Conservation (phyloP, 768 basidiomycete species). For the Termitomyces sp. region DNA sequence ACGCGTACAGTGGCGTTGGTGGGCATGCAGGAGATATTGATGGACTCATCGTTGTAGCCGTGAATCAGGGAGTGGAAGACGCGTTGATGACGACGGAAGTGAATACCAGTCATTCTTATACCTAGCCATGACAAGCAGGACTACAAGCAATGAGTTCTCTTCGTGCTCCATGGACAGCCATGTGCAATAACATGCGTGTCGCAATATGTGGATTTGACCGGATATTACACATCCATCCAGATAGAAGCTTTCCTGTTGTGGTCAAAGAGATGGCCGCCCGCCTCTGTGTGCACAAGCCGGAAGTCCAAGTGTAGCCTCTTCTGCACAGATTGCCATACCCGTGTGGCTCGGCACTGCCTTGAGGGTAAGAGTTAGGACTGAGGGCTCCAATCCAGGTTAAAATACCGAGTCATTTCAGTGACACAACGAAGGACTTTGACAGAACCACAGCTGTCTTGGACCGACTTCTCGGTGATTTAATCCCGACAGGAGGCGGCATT, state of each 20-base stretch:
- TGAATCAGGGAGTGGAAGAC: background rate
- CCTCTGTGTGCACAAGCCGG: background rate
- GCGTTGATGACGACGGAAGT: background rate
- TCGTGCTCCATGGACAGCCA: slow-evolving; percentile 7
- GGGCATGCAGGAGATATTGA: background rate
- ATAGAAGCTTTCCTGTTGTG: background rate
- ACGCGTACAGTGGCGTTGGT: background rate
- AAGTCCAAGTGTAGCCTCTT: background rate
- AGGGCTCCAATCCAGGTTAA: background rate
- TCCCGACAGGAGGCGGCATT: background rate
- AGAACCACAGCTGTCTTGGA: background rate
- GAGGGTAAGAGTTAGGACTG: background rate
- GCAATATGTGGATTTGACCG: slow-evolving; percentile 5
- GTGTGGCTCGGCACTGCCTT: slow-evolving; percentile 2
- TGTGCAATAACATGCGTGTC: slow-evolving; percentile 5
- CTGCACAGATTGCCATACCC: background rate
- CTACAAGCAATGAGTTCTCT: background rate
- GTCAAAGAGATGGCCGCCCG: background rate
- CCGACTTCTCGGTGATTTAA: background rate
- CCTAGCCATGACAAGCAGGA: background rate
- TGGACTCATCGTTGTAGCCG: background rate
- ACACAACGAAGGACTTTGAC: background rate
- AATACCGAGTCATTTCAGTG: background rate
- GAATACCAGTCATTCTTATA: slow-evolving; percentile 1
- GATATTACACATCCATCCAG: slow-evolving; percentile 1